phyloP scores from a whole-genome alignment of 75 land plant genomes.

The Pseudotsuga menziesii region DNA sequence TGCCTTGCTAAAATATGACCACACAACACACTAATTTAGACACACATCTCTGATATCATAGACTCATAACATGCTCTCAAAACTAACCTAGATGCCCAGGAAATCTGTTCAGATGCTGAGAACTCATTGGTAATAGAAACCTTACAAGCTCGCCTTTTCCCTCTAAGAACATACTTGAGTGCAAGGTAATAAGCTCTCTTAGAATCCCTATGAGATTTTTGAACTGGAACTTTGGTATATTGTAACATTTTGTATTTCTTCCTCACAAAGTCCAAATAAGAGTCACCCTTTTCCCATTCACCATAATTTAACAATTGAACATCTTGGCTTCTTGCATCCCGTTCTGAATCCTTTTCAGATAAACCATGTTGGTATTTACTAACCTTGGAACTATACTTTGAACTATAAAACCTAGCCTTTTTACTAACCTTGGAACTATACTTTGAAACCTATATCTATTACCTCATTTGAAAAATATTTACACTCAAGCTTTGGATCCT shows the following conservation, averaged over 20 bases:
- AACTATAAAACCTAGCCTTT: too few species aligned
- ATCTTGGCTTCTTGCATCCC: too few species aligned
- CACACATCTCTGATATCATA: constrained; percentile 11
- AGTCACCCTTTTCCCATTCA: constrained; percentile 91
- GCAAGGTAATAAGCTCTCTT: constrained; percentile 66
- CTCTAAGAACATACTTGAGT: constrained; percentile 74
- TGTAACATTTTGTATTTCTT: constrained; percentile 8
- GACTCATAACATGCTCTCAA: constrained; percentile 89
- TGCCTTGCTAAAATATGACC: constrained; percentile 34
- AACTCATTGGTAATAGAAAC: constrained; percentile 49
- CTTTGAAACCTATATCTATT: too few species aligned
- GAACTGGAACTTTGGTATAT: constrained; percentile 15
- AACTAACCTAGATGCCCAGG: constrained; percentile 85
- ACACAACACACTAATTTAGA: too few species aligned
- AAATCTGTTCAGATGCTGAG: constrained; percentile 70
- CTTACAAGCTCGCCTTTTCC: constrained; percentile 66
- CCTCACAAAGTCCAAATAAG: constrained; percentile 89
- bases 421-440: too few species aligned
- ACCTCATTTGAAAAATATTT: too few species aligned
- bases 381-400: too few species aligned
- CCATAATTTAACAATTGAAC: too few species aligned
- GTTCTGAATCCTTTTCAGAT: too few species aligned
- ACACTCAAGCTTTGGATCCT: too few species aligned
- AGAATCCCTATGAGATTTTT: constrained; percentile 41
- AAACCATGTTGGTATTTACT: too few species aligned